Percentiles rank a stretch among this genome's conserved stretches.
Conservation (phyloP, 2,329 filamentous ascomycete species). For the Karstenula rhodostoma region DNA sequence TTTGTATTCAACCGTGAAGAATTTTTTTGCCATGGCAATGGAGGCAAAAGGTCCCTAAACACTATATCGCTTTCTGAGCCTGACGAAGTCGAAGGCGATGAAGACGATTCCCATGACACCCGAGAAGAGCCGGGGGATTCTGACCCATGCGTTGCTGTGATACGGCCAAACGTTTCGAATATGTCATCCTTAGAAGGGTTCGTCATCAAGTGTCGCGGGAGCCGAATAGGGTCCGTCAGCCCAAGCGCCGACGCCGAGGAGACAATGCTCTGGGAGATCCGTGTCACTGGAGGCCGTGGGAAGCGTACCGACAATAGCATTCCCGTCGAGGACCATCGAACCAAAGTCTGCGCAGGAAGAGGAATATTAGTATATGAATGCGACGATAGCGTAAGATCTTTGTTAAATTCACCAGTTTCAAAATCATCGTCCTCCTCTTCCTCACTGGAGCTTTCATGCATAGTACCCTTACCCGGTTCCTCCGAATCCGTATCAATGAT, state of each 20-base stretch:
- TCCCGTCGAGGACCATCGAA: constrained; percentile 65
- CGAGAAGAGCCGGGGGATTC: constrained; percentile 39
- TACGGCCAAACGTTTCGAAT: constrained; percentile 70
- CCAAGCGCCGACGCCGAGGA: constrained; percentile 27
- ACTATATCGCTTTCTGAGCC: constrained; percentile 47
- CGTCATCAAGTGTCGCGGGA: constrained; percentile 37
- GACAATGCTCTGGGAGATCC: constrained; percentile 57
- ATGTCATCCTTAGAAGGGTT: constrained; percentile 55
- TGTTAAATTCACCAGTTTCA: constrained; percentile 49
- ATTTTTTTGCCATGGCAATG: constrained; percentile 60
- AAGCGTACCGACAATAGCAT: constrained; percentile 55
- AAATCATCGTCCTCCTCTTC: constrained; percentile 81
- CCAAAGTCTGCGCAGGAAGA: constrained; percentile 66
- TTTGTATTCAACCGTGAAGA: constrained; percentile 65
- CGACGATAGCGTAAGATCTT: constrained; percentile 61
- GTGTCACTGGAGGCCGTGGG: constrained; percentile 37
- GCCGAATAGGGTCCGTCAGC: constrained; percentile 33
- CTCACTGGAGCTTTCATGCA: constrained; percentile 74
- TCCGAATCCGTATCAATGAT: constrained; percentile 49
- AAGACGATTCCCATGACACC: constrained; percentile 48
- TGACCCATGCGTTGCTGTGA: constrained; percentile 32
- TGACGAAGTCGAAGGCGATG: constrained; percentile 49
- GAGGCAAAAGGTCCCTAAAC: constrained; percentile 58
- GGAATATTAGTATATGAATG: constrained; percentile 72
- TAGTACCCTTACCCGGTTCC: constrained; percentile 37